Evolutionary conservation across 2,329 filamentous ascomycete genomes (phyloP).

Genomic region (Arthrocladium fulminans): DNA sequence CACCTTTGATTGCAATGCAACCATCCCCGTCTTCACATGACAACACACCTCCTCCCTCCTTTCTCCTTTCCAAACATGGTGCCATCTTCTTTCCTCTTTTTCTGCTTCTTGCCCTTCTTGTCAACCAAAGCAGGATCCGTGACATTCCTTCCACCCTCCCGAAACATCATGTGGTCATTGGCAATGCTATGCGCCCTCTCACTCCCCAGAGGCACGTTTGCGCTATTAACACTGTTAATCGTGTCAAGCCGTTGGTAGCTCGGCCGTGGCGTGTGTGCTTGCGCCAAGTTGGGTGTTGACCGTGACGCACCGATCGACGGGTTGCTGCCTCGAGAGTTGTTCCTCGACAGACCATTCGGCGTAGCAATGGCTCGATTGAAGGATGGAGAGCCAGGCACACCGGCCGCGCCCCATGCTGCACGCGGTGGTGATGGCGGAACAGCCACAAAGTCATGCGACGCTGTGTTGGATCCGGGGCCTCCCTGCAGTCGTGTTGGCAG

Average conservation of each 20-base stretch:
- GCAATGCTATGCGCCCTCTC: constrained; percentile 3
- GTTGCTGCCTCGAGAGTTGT: constrained; percentile 17
- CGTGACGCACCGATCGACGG: constrained; percentile 14
- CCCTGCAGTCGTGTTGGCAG: constrained; percentile 1
- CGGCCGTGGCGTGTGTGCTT: constrained; percentile 12
- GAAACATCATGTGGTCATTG: not conserved
- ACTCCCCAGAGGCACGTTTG: constrained; percentile 6
- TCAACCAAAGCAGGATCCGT: constrained; percentile 3
- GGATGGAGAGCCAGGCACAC: constrained; percentile 14
- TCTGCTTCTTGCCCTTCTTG: constrained; percentile 5
- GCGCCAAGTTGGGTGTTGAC: constrained; percentile 18
- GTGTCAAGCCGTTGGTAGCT: constrained; percentile 18
- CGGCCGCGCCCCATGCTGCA: constrained; percentile 18
- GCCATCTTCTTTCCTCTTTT: constrained; percentile 3
- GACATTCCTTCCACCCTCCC: not conserved
- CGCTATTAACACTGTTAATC: constrained; percentile 16
- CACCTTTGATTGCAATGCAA: too few species aligned
- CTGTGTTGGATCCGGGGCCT: not conserved
- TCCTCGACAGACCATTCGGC: constrained; percentile 16
- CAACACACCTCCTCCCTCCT: constrained; percentile 15
- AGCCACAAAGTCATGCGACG: constrained; percentile 8
- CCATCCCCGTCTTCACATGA: constrained; percentile 15
- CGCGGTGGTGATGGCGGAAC: constrained; percentile 15
- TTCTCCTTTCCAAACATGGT: constrained; percentile 7
- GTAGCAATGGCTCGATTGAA: constrained; percentile 15